A percentile compares a stretch with the other conserved stretches of the same genome.
These are phyloP conservation scores for Phragmites australis DNA, from an alignment of 176 grass and related monocot genomes.

Conservation along the genomic window DNA sequence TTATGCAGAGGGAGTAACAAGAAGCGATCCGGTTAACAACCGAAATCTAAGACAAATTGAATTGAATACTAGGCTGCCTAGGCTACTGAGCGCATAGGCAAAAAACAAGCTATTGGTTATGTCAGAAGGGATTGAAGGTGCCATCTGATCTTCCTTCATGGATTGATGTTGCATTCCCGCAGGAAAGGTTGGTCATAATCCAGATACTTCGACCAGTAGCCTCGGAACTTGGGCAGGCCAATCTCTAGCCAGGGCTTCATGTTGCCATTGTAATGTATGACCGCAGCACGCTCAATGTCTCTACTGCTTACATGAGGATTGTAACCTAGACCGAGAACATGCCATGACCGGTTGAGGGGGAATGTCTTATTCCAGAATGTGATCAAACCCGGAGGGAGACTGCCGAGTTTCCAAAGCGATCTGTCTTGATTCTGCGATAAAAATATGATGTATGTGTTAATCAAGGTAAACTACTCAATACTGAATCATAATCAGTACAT, in stretches of 20 bases:
- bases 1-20: conserved; percentile 17
- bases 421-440: conserved; percentile 65
- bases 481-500: neutral
- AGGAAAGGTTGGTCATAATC: conserved; percentile 72
- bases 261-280: conserved; percentile 90
- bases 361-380: conserved; percentile 80
- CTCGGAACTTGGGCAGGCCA: conserved; percentile 60
- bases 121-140: conserved; percentile 13
- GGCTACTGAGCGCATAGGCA: neutral
- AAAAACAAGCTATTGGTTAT: conserved; percentile 12
- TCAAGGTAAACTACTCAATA: conserved; percentile 1
- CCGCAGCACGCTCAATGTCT: conserved; percentile 59
- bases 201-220: conserved; percentile 81
- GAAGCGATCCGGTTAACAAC: neutral
- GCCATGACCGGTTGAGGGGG: conserved; percentile 57
- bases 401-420: conserved; percentile 78
- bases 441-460: conserved; percentile 21
- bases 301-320: conserved; percentile 67
- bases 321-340: conserved; percentile 81
- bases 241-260: conserved; percentile 95
- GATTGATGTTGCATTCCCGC: conserved; percentile 82
- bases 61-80: conserved; percentile 28
- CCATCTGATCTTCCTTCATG: conserved; percentile 34
- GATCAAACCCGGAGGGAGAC: conserved; percentile 81
- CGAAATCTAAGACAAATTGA: conserved; percentile 19